These are phyloP conservation scores for Cercospora sp. DNA, from an alignment of 2,329 filamentous ascomycete genomes.

Conservation along the genomic window DNA sequence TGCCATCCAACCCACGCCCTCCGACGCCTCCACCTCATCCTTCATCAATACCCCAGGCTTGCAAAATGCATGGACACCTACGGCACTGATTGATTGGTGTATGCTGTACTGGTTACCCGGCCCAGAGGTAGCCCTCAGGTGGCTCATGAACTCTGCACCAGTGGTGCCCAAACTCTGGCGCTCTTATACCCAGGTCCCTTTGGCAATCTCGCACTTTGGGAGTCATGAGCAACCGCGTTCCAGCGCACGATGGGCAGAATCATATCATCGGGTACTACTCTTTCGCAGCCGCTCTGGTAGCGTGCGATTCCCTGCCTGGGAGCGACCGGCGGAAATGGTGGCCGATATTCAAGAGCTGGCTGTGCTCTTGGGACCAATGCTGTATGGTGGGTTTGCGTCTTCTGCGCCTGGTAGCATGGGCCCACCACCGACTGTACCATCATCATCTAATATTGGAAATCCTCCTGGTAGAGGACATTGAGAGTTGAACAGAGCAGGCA, in stretches of 20 bases:
- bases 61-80: slow-evolving; percentile 38
- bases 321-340: slow-evolving; percentile 43
- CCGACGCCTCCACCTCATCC: not conserved
- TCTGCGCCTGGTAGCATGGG: slow-evolving; percentile 1
- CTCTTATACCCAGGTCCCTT: slow-evolving; percentile 36
- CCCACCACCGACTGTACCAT: slow-evolving; percentile 2
- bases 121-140: slow-evolving; percentile 61
- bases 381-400: slow-evolving; percentile 3
- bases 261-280: slow-evolving; percentile 42
- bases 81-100: slow-evolving; percentile 61
- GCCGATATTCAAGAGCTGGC: slow-evolving; percentile 46
- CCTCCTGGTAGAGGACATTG: not conserved
- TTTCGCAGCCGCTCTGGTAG: slow-evolving; percentile 38
- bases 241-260: slow-evolving; percentile 42
- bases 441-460: not conserved
- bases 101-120: slow-evolving; percentile 67
- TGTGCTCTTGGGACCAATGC: slow-evolving; percentile 12
- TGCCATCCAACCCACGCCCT: slow-evolving; percentile 21
- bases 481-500: not conserved
- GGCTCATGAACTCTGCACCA: slow-evolving; percentile 42
- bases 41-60: not conserved
- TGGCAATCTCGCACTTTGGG: slow-evolving; percentile 46
- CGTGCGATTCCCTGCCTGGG: slow-evolving; percentile 42
- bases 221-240: slow-evolving; percentile 19
- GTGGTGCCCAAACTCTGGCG: slow-evolving; percentile 32